Base-by-base conservation (phyloP, 768 basidiomycete species). In the Russula griseocarnosa region DNA sequence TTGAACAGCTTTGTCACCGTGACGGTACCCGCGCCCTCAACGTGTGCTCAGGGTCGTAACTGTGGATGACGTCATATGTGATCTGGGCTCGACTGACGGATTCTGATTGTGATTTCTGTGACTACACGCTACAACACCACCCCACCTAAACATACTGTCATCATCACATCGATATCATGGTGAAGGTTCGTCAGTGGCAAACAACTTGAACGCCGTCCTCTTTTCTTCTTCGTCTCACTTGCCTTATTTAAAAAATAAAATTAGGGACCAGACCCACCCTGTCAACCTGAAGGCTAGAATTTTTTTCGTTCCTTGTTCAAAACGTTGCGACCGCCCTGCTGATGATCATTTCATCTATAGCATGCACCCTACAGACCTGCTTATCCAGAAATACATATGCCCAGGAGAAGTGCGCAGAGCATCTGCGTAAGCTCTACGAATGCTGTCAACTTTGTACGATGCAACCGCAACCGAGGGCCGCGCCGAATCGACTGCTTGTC, bases 361-460 rank as follows among this genome's bases (percentile, higher is more conserved):
- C 88, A 0, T 90, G 88, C 69, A 72, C 76, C 24, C 75, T 90
- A 3, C 88, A 89, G 50, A 61, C 75, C 1, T 90, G 88, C 70
- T 76, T 90, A 34, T 79, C 78, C 58, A 83, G 80, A 64, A 81
- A 89, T 71, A 86, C 84, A 0, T 89, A 87, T 69, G 69, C 67
- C 3, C 87, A 85, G 0, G 86, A 87, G 22, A 83, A 79, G 65
- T 90, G 88, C 69, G 76, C 84, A 49, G 69, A 74, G 10, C 71
- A 79, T 13, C 69, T 89, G 24, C 75, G 80, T 56, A 76, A 74
- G 26, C 77, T 90, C 20, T 90, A 90, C 70, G 61, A 70, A 61
- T 90, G 88, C 66, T 90, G 88, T 69, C 75, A 80, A 50, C 70
- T 30, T 81, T 89, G 78, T 85, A 89, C 72, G 75, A 79, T 5